Evolutionary conservation across 2,329 filamentous ascomycete genomes (phyloP).

Genomic region (Xylariaceae sp.): DNA sequence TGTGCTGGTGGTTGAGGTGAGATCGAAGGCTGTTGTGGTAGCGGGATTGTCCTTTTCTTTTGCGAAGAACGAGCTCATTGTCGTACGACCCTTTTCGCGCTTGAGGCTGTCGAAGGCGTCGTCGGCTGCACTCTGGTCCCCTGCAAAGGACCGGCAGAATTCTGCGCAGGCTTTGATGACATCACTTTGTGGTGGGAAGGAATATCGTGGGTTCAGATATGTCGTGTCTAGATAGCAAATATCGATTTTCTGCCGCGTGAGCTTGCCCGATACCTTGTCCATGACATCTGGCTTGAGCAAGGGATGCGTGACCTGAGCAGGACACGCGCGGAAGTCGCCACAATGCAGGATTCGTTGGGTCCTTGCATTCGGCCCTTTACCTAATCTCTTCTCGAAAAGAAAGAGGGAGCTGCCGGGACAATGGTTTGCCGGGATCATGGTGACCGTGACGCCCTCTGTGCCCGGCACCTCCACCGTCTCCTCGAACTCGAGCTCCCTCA

Average conservation of each 20-base stretch:
- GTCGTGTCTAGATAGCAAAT: constrained; percentile 97
- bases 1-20: constrained; percentile 24
- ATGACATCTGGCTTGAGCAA: constrained; percentile 69
- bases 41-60: constrained; percentile 31
- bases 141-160: constrained; percentile 73
- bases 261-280: constrained; percentile 65
- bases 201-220: constrained; percentile 91
- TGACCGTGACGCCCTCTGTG: constrained; percentile 78
- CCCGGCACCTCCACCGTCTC: constrained; percentile 70
- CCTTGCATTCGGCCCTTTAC: constrained; percentile 53
- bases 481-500: constrained; percentile 83
- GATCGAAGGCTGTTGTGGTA: constrained; percentile 27
- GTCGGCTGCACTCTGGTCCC: constrained; percentile 51
- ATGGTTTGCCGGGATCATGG: constrained; percentile 95
- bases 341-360: constrained; percentile 85
- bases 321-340: constrained; percentile 90
- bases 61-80: constrained; percentile 50
- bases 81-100: constrained; percentile 38
- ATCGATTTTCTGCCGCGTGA: constrained; percentile 80
- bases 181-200: constrained; percentile 82
- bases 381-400: constrained; percentile 75
- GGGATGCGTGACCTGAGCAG: constrained; percentile 75
- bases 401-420: constrained; percentile 94
- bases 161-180: constrained; percentile 85
- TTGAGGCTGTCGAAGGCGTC: constrained; percentile 43